Conservation (phyloP, 768 basidiomycete species). For the Nidularia pulvinata region DNA sequence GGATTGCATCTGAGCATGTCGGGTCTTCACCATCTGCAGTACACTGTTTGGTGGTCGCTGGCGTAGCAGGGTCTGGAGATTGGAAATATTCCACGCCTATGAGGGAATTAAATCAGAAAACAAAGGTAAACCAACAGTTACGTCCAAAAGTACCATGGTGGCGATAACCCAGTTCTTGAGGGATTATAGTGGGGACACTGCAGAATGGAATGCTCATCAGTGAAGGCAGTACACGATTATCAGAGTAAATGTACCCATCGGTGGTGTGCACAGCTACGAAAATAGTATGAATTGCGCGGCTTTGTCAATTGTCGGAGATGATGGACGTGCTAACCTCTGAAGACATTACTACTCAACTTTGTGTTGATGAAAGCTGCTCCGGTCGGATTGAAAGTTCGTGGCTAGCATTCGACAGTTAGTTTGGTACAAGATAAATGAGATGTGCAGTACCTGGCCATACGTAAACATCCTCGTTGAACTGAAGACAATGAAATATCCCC, state of each 20-base stretch:
- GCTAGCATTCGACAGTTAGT: no score
- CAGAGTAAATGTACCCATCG: constrained; percentile 34
- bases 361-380: constrained; percentile 39
- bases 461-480: constrained; percentile 46
- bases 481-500: constrained; percentile 49
- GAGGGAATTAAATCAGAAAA: background rate
- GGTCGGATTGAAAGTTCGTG: constrained; percentile 9
- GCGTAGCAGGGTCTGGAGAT: constrained; percentile 34
- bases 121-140: no score
- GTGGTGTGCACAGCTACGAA: constrained; percentile 47
- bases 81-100: constrained; percentile 54
- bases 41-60: constrained; percentile 39
- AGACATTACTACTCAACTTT: constrained; percentile 34
- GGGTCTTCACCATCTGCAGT: constrained; percentile 46
- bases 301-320: background rate
- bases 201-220: background rate
- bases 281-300: background rate
- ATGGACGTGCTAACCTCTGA: constrained; percentile 34
- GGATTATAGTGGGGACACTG: constrained; percentile 54
- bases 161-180: constrained; percentile 44
- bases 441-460: constrained; percentile 32
- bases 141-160: constrained; percentile 46
- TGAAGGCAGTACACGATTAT: no score
- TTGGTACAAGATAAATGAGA: no score
- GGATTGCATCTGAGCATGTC: constrained; percentile 44